Conservation (phyloP, 83 land plant genomes). For the Picea engelmannii region DNA sequence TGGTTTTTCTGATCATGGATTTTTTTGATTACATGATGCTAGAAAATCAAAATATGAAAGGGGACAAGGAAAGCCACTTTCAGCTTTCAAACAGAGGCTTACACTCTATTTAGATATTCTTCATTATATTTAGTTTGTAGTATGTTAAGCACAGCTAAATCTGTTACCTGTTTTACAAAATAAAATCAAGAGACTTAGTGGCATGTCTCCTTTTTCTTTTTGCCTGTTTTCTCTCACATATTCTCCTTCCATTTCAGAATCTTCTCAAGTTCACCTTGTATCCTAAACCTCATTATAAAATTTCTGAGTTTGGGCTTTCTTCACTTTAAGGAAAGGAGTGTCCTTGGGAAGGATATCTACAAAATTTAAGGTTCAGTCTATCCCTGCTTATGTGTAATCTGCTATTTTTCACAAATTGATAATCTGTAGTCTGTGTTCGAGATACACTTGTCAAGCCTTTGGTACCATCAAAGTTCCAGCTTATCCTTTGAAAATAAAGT, state of each 20-base stretch:
- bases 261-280: not conserved
- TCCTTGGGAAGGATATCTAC: not conserved
- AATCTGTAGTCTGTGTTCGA: not conserved
- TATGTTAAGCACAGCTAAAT: too few species aligned
- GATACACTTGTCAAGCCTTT: not conserved
- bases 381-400: not conserved
- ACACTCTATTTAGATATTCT: too few species aligned
- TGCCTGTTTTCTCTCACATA: not conserved
- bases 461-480: not conserved
- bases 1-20: too few species aligned
- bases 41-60: too few species aligned
- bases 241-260: not conserved
- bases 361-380: not conserved
- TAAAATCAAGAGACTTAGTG: not conserved
- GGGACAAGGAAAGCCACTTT: too few species aligned
- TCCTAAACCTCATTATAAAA: not conserved
- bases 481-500: not conserved
- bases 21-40: too few species aligned
- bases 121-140: too few species aligned
- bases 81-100: too few species aligned
- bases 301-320: too few species aligned
- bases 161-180: not conserved
- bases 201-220: too few species aligned
- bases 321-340: too few species aligned
- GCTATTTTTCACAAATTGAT: not conserved